A percentile compares a stretch with the other conserved stretches of the same genome.
These are phyloP conservation scores for Aspergillus avenaceus DNA, from an alignment of 495 filamentous ascomycete species.

Conservation along the genomic window DNA sequence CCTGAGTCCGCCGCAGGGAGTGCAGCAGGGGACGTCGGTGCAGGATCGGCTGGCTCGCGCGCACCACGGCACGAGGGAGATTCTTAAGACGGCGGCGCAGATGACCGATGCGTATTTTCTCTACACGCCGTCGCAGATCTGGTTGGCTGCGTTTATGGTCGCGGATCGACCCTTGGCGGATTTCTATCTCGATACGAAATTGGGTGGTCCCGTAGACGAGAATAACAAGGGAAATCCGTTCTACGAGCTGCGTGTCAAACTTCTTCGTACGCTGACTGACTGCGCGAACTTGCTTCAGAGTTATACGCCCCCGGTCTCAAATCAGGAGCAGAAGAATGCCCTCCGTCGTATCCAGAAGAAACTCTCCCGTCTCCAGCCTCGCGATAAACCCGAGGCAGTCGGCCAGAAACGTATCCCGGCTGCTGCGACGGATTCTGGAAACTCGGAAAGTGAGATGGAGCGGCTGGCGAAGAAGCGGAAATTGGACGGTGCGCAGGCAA, in stretches of 20 bases:
- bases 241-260: conserved; percentile 36
- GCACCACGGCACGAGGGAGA: conserved; percentile 63
- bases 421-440: conserved; percentile 19
- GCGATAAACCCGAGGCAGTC: conserved; percentile 48
- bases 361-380: conserved; percentile 74
- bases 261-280: conserved; percentile 35
- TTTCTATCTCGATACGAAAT: conserved; percentile 71
- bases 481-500: conserved; percentile 26
- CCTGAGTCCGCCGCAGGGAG: conserved; percentile 22
- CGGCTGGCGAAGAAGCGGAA: conserved; percentile 43
- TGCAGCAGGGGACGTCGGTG: too few relatives aligned
- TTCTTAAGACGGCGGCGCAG: conserved; percentile 73
- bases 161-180: conserved; percentile 68
- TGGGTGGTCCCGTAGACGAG: conserved; percentile 34
- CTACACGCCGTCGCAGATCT: conserved; percentile 92
- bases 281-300: conserved; percentile 36
- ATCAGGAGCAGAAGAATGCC: conserved; percentile 45
- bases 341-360: conserved; percentile 65
- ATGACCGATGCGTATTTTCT: conserved; percentile 94
- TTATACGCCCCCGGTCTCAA: conserved; percentile 38
- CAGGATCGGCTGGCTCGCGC: conserved; percentile 57
- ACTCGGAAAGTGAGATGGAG: conserved; percentile 41
- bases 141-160: conserved; percentile 72
- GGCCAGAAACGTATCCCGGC: conserved; percentile 39
- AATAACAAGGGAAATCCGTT: conserved; percentile 21